Base-by-base conservation (phyloP, 2,329 filamentous ascomycete species). In the Epichloe sibirici region DNA sequence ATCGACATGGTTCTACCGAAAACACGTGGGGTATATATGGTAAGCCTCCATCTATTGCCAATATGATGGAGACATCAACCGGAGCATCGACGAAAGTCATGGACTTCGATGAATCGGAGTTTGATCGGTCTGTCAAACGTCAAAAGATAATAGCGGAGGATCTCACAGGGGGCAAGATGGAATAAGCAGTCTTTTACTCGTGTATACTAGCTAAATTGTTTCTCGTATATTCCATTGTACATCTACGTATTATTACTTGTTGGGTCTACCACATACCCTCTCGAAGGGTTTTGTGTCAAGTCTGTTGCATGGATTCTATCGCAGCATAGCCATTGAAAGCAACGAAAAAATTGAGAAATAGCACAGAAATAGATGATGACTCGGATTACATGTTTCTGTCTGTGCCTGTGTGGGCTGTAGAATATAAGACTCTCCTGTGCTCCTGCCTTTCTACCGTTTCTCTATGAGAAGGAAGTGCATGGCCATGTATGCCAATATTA, bases 381-480 rank as follows among this genome's bases (percentile, higher is more conserved):
- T 21, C 7, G 34, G 42, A 34, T 6, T 9, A 31, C 9, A 23
- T 15, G 25, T 11, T 11, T 35, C 9, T 21, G n/a, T 17, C 25
- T 35, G 3, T 15, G 11, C 39, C 2, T 43, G 2, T 21, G 11
- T 23, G 4, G n/a, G 15, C 5, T 2, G 38, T 23, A 43, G 21
- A 21, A 21, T 45, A 6, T 15, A 45, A 45, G 4, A 28, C 3
- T 28, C 28, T 7, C 21, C 23, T 40, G 23, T 17, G 12, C 15
- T 7, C 11, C 47, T 43, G 15, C 5, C 37, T 9, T n/a, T 78
- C 59, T 68, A 72, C 58, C 70, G 63, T 76, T 83, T 91, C 77
- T 98, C 93, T 23, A 98, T 82, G 47, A 98, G 80, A 62, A 98
- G 70, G 56, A 97, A 71, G 72, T 98, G 93, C 89, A 98, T 95